A percentile compares a stretch with the other conserved stretches of the same genome.
Conservation (phyloP, 208 protist species). For the Acanthamoeba polyphaga region DNA sequence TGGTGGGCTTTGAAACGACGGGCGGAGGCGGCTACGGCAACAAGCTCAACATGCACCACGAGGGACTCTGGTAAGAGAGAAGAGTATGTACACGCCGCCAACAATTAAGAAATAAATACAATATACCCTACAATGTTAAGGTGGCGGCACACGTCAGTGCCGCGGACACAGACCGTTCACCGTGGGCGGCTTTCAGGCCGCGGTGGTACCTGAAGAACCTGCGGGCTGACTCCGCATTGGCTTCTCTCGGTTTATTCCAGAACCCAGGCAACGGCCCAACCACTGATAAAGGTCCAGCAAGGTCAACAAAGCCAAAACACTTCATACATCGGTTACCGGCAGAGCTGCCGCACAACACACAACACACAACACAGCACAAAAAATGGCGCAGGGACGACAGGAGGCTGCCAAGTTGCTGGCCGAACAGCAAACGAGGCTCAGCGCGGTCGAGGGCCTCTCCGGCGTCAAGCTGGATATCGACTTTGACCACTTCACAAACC, state of each 20-base stretch:
- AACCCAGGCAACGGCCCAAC: not conserved
- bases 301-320: too few relatives aligned
- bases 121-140: too few relatives aligned
- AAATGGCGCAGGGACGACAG: slow-evolving; percentile 13
- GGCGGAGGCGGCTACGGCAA: slow-evolving; percentile 56
- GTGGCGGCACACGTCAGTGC: too few relatives aligned
- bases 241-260: not conserved
- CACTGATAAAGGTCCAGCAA: not conserved
- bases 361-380: not conserved
- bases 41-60: slow-evolving; percentile 51
- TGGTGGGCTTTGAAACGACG: slow-evolving; percentile 23
- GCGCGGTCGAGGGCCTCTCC: not conserved
- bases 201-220: too few relatives aligned
- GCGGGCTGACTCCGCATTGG: not conserved
- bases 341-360: not conserved
- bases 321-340: too few relatives aligned
- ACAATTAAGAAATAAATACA: too few relatives aligned
- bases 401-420: not conserved
- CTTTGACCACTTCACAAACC: slow-evolving; percentile 8
- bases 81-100: too few relatives aligned
- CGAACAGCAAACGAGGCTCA: not conserved
- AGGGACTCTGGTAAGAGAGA: not conserved
- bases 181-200: too few relatives aligned
- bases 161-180: too few relatives aligned
- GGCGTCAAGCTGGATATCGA: not conserved